Evolutionary conservation across 495 filamentous ascomycete species (phyloP), one percentile per base, ranked within the genome.

Genomic region (Bacidia rubella): DNA sequence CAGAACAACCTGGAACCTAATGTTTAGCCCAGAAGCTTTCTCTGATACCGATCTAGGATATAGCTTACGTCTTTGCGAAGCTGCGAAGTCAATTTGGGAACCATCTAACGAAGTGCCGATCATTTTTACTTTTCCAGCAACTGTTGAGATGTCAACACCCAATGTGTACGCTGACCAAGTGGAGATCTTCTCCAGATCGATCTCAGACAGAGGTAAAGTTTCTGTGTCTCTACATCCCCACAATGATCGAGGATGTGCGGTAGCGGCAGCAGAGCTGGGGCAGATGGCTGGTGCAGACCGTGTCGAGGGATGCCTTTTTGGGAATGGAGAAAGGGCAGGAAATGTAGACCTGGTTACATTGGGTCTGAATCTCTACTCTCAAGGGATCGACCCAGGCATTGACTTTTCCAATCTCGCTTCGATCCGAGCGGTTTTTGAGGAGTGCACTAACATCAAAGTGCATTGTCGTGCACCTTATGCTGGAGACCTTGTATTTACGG

Each of bases 11-110:
- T 59, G 88, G 94, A 67, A 95, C 95, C 73, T 87, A 82, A 43
- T 89, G 89, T n/a, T 90, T 95, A 74, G 89, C 85, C n/a, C 95
- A 95, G 73, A 90, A 86, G 2, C 88, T 95, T 65, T 83, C 84
- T 12, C 77, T 83, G 54, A 96, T 95, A 74, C 80, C 72, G 17
- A 87, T 87, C 1, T 96, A 90, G 90, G 87, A 72, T 47, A 88
- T 90, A 4, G 78, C 79, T 0, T 80, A 65, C 15, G 68, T n/a
- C 62, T 77, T 82, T n/a, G n/a, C n/a, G n/a, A n/a, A n/a, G n/a
- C n/a, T n/a, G n/a, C n/a, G n/a, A n/a, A n/a, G n/a, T n/a, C n/a
- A n/a, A n/a, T n/a, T n/a, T n/a, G n/a, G n/a, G n/a, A n/a, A n/a
- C n/a, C n/a, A n/a, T n/a, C n/a, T n/a, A n/a, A n/a, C n/a, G 2